Percentiles rank a stretch among this genome's conserved stretches.
Evolutionary conservation across 306 rosid genomes (phyloP).

Genomic region (Begonia peltatifolia): DNA sequence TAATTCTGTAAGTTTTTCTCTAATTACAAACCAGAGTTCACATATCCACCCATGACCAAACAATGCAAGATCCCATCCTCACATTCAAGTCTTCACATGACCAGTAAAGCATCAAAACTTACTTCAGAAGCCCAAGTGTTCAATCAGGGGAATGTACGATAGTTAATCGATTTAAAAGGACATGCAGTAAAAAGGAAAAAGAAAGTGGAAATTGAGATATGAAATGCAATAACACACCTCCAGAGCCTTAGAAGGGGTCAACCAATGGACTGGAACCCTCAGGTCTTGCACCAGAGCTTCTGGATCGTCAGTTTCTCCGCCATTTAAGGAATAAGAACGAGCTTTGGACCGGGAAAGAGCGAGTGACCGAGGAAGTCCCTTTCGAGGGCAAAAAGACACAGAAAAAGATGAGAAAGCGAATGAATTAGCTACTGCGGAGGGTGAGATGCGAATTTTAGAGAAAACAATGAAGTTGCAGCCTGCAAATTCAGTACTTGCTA

Average conservation of each 20-base stretch:
- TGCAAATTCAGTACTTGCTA: conserved; percentile 5
- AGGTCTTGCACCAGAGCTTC: conserved; percentile 45
- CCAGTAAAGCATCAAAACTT: background rate
- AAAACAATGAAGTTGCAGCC: background rate
- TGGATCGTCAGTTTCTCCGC: conserved; percentile 15
- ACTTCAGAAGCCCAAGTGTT: background rate
- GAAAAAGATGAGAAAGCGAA: conserved; percentile 12
- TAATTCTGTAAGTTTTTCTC: no score
- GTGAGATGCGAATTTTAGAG: background rate
- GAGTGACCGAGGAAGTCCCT: background rate
- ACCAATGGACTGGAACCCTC: conserved; percentile 60
- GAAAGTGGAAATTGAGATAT: background rate
- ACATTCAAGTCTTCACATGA: background rate
- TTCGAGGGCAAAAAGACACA: conserved; percentile 1
- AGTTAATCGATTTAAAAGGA: background rate
- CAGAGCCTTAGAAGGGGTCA: conserved; percentile 45
- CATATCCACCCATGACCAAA: no score
- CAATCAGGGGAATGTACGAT: background rate
- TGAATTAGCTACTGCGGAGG: background rate
- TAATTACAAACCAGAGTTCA: no score
- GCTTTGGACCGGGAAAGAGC: conserved; percentile 20
- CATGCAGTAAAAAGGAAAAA: background rate
- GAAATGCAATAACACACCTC: conserved; percentile 28
- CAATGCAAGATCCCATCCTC: no score
- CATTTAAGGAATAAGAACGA: conserved; percentile 13